phyloP scores from a whole-genome alignment of 2,329 filamentous ascomycete species.

The Arthrinium phaeospermum region DNA sequence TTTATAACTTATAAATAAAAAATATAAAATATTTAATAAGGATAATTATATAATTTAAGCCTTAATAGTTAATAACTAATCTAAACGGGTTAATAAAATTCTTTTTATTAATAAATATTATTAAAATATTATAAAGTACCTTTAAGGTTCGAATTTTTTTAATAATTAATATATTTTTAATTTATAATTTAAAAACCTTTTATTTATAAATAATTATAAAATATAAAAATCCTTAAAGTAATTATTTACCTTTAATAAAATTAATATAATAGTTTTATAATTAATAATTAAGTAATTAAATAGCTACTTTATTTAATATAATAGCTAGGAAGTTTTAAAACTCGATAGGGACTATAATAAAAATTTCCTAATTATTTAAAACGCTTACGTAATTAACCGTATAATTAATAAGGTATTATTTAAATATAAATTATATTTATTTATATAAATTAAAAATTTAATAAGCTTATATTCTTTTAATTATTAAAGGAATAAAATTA shows the following conservation, averaged over 20 bases:
- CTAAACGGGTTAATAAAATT: not conserved
- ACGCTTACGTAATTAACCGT: not conserved
- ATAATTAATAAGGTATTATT: not conserved
- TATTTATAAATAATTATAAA: not conserved
- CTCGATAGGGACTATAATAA: not conserved
- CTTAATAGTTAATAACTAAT: not conserved
- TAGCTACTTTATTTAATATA: not conserved
- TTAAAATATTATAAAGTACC: not conserved
- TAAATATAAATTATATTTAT: too few species aligned
- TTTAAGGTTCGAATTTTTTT: not conserved
- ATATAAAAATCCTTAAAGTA: not conserved
- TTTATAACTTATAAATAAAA: not conserved
- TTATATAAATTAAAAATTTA: not conserved
- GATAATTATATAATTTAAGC: not conserved
- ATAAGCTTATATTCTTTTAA: not conserved
- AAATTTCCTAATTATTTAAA: too few species aligned
- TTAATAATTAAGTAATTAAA: not conserved
- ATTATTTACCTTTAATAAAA: not conserved
- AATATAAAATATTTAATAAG: not conserved
- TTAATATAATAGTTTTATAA: not conserved
- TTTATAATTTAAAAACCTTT: not conserved
- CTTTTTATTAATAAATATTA: slow-evolving; percentile 1
- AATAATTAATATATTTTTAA: not conserved
- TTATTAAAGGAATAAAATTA: not conserved
- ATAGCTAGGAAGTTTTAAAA: not conserved